Evolutionary conservation across 208 protist genomes (phyloP), one percentile per base, ranked within the genome.

Genomic region (Leishmania tropica): DNA sequence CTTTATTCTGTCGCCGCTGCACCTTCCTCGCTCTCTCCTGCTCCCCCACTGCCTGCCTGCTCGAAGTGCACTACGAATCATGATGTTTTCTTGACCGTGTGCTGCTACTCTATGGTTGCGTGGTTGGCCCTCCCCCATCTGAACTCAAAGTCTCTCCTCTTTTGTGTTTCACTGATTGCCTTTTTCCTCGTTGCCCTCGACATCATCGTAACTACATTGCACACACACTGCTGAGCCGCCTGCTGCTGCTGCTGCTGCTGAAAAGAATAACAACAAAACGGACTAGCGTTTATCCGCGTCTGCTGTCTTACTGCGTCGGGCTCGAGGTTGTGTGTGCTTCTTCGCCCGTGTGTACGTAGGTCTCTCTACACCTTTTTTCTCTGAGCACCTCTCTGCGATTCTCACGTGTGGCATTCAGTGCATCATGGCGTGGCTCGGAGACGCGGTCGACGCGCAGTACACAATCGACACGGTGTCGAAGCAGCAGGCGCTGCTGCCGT

Each of bases 381-480:
- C 19, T 73, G 3, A 13, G 31, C n/a, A 28, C 42, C 45, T 31
- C 13, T 37, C 21, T 51, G 68, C 40, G 35, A 11, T 24, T 45
- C 68, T 53, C 42, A 42, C 45, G 48, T 2, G 68, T 45, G 10
- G 58, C 40, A 53, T 35, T 62, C 51, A 8, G 51, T 35, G 54
- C 37, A 58, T 75, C 62, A 96, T 98, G 92, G 74, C 88, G 60
- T 96, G 90, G 92, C 75, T 94, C 31, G 45, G 77, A 5, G 94
- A 98, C 81, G 83, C 88, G 37, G 78, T 85, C 24, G 89, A 85
- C 21, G 86, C 92, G 51, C 93, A 96, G 87, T 89, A 90, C 80
- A 88, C 89, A 58, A 80, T 98, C 17, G 86, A 92, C 67, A 94
- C 88, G 31, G 92, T 98, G 51, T 82, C 89, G 40, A 97, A 97